A percentile compares a stretch with the other conserved stretches of the same genome.
Evolutionary conservation across 495 filamentous ascomycete genomes (phyloP).

Genomic region (Staphylotrichum tortipilum): DNA sequence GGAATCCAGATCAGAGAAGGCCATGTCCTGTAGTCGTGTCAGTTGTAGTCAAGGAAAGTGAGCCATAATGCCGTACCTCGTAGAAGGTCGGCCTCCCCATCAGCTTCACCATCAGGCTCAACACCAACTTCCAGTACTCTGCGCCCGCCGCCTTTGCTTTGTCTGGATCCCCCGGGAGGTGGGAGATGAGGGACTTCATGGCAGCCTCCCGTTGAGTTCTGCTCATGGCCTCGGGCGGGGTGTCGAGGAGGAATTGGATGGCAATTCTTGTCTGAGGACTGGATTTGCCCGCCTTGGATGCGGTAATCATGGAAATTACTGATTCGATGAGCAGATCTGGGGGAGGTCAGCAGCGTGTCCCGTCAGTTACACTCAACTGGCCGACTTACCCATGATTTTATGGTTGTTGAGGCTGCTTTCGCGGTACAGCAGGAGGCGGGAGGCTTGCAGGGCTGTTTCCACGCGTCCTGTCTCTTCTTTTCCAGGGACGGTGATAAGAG

Average conservation of each 20-base stretch:
- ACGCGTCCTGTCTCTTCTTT: neutral
- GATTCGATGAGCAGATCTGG: constrained; percentile 12
- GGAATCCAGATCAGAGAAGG: constrained; percentile 18
- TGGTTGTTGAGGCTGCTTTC: constrained; percentile 16
- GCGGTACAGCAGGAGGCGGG: constrained; percentile 11
- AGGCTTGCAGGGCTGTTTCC: neutral
- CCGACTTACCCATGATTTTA: constrained; percentile 12
- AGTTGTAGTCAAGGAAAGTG: neutral
- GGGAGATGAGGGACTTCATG: constrained; percentile 19
- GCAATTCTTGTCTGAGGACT: constrained; percentile 8
- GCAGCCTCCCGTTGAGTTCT: constrained; percentile 17
- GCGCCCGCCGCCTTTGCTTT: constrained; percentile 6
- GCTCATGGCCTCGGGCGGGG: constrained; percentile 13
- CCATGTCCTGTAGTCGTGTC: constrained; percentile 18
- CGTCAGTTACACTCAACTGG: too few relatives aligned
- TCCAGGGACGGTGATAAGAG: neutral
- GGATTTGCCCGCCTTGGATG: constrained; percentile 9
- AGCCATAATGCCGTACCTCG: constrained; percentile 23
- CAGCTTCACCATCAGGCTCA: constrained; percentile 40
- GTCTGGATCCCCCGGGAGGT: constrained; percentile 4
- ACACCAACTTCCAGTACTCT: constrained; percentile 24
- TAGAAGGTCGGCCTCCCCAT: constrained; percentile 43
- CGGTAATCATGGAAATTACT: constrained; percentile 12
- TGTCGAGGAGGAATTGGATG: constrained; percentile 16
- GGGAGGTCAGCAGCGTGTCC: neutral